Evolutionary conservation across 345 rosid species (phyloP).

Genomic region (Aquilaria sinensis): DNA sequence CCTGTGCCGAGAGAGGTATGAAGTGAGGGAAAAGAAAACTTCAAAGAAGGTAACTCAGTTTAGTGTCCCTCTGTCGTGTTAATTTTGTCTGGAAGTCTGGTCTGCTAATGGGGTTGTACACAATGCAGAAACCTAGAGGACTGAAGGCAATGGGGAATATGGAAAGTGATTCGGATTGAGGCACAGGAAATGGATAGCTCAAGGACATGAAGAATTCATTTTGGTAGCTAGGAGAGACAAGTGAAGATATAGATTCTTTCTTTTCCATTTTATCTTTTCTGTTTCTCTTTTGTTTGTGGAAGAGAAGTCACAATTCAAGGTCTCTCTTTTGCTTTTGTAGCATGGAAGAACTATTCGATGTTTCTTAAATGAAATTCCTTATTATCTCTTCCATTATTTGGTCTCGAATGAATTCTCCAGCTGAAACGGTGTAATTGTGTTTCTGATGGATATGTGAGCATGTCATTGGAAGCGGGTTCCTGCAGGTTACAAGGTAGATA

Average conservation of each 20-base stretch:
- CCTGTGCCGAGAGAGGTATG: constrained; percentile 75
- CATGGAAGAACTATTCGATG: no score
- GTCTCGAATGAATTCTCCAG: no score
- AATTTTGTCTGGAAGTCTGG: not conserved
- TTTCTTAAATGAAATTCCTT: no score
- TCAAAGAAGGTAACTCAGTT: constrained; percentile 64
- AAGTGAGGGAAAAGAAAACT: constrained; percentile 89
- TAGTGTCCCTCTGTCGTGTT: not conserved
- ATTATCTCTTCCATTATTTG: no score
- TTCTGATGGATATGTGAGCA: no score
- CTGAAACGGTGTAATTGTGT: no score
- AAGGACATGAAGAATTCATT: constrained; percentile 3
- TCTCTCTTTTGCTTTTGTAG: constrained; percentile 8
- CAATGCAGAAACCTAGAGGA: constrained; percentile 49
- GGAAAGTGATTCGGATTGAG: constrained; percentile 52
- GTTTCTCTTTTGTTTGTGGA: no score
- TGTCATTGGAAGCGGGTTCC: no score
- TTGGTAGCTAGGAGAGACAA: constrained; percentile 11
- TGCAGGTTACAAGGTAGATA: no score
- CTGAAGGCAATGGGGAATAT: constrained; percentile 60
- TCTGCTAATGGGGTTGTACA: not conserved
- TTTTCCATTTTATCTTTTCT: not conserved
- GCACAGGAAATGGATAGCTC: not conserved
- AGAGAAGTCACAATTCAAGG: not conserved
- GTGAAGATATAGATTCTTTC: not conserved